Evolutionary conservation across 1,139 yeast genomes (phyloP).

Genomic region (Protomyces lactucae-debilis): DNA sequence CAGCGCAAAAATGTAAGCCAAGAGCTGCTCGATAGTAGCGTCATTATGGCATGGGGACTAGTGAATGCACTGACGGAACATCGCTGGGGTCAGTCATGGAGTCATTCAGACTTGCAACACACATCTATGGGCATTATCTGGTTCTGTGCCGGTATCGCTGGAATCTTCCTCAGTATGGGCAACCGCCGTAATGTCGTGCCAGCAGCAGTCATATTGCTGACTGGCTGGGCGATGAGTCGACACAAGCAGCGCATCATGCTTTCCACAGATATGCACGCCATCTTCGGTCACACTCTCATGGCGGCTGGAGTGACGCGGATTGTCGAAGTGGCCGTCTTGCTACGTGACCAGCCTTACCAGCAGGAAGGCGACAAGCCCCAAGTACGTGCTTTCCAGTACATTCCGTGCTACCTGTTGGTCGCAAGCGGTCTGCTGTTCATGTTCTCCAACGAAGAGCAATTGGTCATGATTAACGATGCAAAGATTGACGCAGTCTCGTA

Average conservation of each 20-base stretch:
- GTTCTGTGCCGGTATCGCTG: conserved; percentile 92
- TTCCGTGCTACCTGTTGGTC: conserved; percentile 74
- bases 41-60: conserved; percentile 85
- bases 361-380: conserved; percentile 49
- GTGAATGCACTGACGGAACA: conserved; percentile 94
- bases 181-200: conserved; percentile 72
- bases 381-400: conserved; percentile 55
- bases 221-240: conserved; percentile 92
- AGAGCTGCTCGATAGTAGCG: conserved; percentile 74
- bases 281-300: conserved; percentile 79
- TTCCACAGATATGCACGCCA: conserved; percentile 78
- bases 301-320: conserved; percentile 70
- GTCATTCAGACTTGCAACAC: conserved; percentile 58
- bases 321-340: conserved; percentile 67
- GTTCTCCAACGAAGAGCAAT: conserved; percentile 90
- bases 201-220: conserved; percentile 69
- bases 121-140: conserved; percentile 90
- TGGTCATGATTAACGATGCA: conserved; percentile 60
- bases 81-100: conserved; percentile 91
- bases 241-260: conserved; percentile 70
- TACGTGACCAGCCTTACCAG: conserved; percentile 47
- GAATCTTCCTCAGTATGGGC: conserved; percentile 64
- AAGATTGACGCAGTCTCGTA: conserved; percentile 85
- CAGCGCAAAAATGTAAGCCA: conserved; percentile 54
- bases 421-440: conserved; percentile 76